Evolutionary conservation across 495 filamentous ascomycete genomes (phyloP).

Genomic region (Penicillium atrosanguineum): DNA sequence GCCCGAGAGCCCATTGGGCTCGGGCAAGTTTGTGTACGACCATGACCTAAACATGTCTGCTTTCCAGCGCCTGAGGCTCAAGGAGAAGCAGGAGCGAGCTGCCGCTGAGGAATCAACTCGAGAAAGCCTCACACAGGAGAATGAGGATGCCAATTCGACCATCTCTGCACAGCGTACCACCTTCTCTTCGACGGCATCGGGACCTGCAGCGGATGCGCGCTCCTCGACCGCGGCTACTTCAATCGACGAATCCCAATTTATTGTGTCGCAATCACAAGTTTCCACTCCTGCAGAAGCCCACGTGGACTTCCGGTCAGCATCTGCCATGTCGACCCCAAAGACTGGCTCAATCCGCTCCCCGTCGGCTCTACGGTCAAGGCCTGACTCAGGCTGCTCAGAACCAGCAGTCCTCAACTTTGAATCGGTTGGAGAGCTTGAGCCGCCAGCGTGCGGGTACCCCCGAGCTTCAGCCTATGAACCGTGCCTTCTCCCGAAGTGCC

Average conservation of each 20-base stretch:
- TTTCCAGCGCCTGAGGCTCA: constrained; percentile 70
- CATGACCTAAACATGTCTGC: constrained; percentile 77
- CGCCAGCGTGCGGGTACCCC: constrained; percentile 43
- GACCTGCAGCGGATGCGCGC: constrained; percentile 60
- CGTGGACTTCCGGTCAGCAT: constrained; percentile 12
- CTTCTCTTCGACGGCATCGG: constrained; percentile 81
- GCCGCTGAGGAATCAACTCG: constrained; percentile 34
- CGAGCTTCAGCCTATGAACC: constrained; percentile 37
- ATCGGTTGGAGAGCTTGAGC: constrained; percentile 75
- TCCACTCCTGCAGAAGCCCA: constrained; percentile 14
- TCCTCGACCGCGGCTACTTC: constrained; percentile 92
- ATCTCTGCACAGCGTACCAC: constrained; percentile 77
- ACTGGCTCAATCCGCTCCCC: constrained; percentile 61
- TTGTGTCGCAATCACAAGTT: constrained; percentile 39
- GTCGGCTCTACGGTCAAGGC: constrained; percentile 82
- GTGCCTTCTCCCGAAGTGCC: constrained; percentile 51
- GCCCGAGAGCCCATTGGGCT: constrained; percentile 35
- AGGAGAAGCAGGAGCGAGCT: constrained; percentile 51
- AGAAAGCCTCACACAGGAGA: constrained; percentile 30
- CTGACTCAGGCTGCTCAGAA: constrained; percentile 77
- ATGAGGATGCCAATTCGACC: constrained; percentile 59
- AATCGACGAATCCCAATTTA: constrained; percentile 68
- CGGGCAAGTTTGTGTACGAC: constrained; percentile 74
- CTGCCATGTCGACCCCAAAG: constrained; percentile 33
- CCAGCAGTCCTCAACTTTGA: constrained; percentile 72